A percentile compares a stretch with the other conserved stretches of the same genome.
phyloP scores from a whole-genome alignment of 352 stramenopile species.

The Pythium monospermum region DNA sequence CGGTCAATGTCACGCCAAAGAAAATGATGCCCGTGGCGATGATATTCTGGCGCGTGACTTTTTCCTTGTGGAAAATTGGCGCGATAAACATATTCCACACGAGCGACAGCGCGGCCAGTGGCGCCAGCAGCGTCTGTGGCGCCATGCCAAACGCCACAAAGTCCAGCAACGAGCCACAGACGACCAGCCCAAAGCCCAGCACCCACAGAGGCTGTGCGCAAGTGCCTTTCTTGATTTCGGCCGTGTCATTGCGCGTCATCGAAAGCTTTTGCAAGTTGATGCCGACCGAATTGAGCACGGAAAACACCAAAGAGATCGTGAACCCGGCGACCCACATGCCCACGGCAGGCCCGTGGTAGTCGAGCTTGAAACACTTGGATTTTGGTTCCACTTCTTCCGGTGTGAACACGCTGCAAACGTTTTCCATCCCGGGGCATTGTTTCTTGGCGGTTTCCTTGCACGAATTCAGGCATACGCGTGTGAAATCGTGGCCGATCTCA shows the following conservation, averaged over 20 bases:
- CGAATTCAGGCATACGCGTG: slow-evolving; percentile 54
- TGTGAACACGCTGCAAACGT: slow-evolving; percentile 46
- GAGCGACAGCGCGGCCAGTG: slow-evolving; percentile 83
- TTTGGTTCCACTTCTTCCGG: slow-evolving; percentile 50
- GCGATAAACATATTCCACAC: slow-evolving; percentile 93
- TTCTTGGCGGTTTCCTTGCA: slow-evolving; percentile 56
- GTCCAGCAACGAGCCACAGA: slow-evolving; percentile 80
- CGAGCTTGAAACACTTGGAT: slow-evolving; percentile 76
- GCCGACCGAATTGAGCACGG: slow-evolving; percentile 84
- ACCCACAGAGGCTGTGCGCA: slow-evolving; percentile 87
- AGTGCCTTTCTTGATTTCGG: slow-evolving; percentile 67
- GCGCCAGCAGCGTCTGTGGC: slow-evolving; percentile 85
- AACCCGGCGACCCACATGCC: slow-evolving; percentile 86
- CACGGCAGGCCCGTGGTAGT: slow-evolving; percentile 60
- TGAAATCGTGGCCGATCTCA: slow-evolving; percentile 69
- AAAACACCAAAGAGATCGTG: slow-evolving; percentile 85
- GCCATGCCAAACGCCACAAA: slow-evolving; percentile 91
- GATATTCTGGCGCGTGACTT: slow-evolving; percentile 76
- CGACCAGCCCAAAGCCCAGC: slow-evolving; percentile 80
- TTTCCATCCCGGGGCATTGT: slow-evolving; percentile 52
- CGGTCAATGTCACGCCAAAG: slow-evolving; percentile 78
- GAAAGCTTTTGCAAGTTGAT: slow-evolving; percentile 91
- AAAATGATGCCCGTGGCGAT: slow-evolving; percentile 87
- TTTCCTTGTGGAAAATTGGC: slow-evolving; percentile 87
- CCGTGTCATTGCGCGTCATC: slow-evolving; percentile 67